Percentiles rank a stretch among this genome's conserved stretches.
phyloP scores from a whole-genome alignment of 2,329 filamentous ascomycete species.

The Aquanectria penicillioides region DNA sequence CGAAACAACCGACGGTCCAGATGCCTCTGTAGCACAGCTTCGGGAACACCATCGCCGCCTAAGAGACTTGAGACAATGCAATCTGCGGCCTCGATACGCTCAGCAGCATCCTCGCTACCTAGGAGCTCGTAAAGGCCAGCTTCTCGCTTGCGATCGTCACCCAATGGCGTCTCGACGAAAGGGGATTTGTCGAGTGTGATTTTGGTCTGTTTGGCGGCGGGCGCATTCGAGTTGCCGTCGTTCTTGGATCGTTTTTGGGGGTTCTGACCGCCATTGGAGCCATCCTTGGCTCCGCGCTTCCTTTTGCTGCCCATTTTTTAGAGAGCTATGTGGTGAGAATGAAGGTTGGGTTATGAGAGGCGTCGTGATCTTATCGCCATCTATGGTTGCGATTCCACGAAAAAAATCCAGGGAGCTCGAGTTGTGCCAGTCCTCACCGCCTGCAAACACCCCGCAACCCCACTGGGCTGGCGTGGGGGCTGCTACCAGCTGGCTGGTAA shows the following conservation, averaged over 20 bases:
- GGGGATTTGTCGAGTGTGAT: slow-evolving; percentile 47
- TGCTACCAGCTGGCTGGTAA: not conserved
- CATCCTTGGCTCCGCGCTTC: slow-evolving; percentile 48
- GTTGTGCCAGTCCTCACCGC: slow-evolving; percentile 38
- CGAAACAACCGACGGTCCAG: slow-evolving; percentile 79
- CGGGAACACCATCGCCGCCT: slow-evolving; percentile 58
- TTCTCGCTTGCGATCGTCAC: slow-evolving; percentile 67
- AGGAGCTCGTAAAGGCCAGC: slow-evolving; percentile 69
- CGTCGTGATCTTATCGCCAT: slow-evolving; percentile 21
- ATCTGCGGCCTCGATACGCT: slow-evolving; percentile 68
- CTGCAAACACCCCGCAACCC: slow-evolving; percentile 29
- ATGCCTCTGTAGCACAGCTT: slow-evolving; percentile 66
- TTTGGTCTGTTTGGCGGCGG: slow-evolving; percentile 35
- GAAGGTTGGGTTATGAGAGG: slow-evolving; percentile 8
- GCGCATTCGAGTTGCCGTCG: slow-evolving; percentile 32
- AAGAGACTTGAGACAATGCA: slow-evolving; percentile 67
- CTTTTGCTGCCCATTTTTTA: slow-evolving; percentile 48
- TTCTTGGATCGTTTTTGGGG: slow-evolving; percentile 47
- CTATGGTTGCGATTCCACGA: slow-evolving; percentile 16
- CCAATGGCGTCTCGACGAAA: slow-evolving; percentile 63
- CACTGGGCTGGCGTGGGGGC: slow-evolving; percentile 23
- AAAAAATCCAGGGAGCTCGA: slow-evolving; percentile 27
- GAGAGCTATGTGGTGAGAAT: slow-evolving; percentile 6
- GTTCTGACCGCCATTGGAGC: slow-evolving; percentile 38
- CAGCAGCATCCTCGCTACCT: slow-evolving; percentile 65